Evolutionary conservation across 2,329 filamentous ascomycete genomes (phyloP).

Genomic region (Xylaria sp.): DNA sequence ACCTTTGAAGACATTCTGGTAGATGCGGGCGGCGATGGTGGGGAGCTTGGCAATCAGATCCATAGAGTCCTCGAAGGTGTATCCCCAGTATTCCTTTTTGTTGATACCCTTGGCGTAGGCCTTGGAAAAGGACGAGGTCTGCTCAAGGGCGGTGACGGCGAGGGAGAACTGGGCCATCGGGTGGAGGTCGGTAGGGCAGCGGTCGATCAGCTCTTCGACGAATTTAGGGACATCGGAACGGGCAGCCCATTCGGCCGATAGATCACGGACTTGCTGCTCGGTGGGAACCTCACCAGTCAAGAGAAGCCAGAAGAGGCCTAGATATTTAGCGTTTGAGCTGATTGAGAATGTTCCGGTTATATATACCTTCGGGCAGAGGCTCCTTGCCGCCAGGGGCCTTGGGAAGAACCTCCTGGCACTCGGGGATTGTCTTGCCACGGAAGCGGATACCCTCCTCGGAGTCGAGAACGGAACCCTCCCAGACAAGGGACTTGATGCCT

Average conservation of each 20-base stretch:
- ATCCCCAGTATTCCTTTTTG: conserved; percentile 99
- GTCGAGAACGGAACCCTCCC: conserved; percentile 98
- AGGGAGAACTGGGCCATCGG: conserved; percentile 99
- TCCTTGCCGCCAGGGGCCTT: conserved; percentile 97
- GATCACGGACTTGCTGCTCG: conserved; percentile 97
- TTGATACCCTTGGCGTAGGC: conserved; percentile 98
- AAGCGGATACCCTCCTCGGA: conserved; percentile 99
- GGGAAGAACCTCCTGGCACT: conserved; percentile 97
- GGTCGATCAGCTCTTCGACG: conserved; percentile 99
- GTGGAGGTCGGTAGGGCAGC: conserved; percentile 98
- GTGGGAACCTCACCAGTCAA: conserved; percentile 96
- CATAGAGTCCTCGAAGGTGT: conserved; percentile 99
- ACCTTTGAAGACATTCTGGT: conserved; percentile 99
- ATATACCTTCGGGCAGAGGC: conserved; percentile 88
- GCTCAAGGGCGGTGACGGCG: conserved; percentile 97
- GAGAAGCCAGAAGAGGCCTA: conserved; percentile 97
- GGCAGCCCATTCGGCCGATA: conserved; percentile 98
- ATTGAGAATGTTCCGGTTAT: conserved; percentile 5
- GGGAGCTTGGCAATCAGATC: conserved; percentile 99
- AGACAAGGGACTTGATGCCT: conserved; percentile 98
- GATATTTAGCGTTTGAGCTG: conserved; percentile 17
- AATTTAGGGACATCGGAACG: conserved; percentile 97
- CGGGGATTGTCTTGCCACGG: conserved; percentile 98
- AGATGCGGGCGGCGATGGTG: conserved; percentile 97
- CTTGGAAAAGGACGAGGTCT: conserved; percentile 97